Percentiles rank a stretch among this genome's conserved stretches.
phyloP scores from a whole-genome alignment of 2,329 filamentous ascomycete species.

The Venturia oleaginea region DNA sequence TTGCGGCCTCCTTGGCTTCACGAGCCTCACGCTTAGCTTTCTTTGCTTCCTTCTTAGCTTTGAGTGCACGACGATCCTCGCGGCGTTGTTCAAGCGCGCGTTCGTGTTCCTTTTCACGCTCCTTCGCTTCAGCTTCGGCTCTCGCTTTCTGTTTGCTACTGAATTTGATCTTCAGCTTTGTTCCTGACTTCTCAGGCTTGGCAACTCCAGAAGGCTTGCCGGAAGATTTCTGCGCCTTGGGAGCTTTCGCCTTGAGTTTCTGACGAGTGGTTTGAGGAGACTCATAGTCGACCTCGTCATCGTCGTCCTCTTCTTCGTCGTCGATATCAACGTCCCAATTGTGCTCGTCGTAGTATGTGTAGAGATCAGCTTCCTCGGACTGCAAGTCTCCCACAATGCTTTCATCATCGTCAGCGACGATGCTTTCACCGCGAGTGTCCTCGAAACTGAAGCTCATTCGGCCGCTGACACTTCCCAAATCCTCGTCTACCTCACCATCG shows the following conservation, averaged over 20 bases:
- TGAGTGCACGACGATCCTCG: slow-evolving; percentile 1
- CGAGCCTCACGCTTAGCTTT: neutral
- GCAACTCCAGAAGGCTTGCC: neutral
- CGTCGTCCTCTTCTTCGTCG: slow-evolving; percentile 32
- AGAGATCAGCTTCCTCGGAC: slow-evolving; percentile 2
- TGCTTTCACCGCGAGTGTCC: slow-evolving; percentile 48
- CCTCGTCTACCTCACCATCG: slow-evolving; percentile 32
- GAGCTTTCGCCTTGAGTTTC: slow-evolving; percentile 14
- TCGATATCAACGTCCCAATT: slow-evolving; percentile 19
- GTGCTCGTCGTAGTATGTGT: slow-evolving; percentile 17
- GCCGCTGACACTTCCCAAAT: slow-evolving; percentile 42
- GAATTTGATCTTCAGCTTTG: slow-evolving; percentile 20
- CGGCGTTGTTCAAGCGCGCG: neutral
- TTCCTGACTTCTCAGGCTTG: slow-evolving; percentile 7
- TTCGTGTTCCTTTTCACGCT: slow-evolving; percentile 8
- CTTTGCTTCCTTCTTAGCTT: slow-evolving; percentile 6
- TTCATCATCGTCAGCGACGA: slow-evolving; percentile 30
- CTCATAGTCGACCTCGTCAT: slow-evolving; percentile 21
- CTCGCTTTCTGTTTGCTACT: slow-evolving; percentile 16
- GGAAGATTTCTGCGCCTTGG: slow-evolving; percentile 15
- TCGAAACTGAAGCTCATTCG: slow-evolving; percentile 69
- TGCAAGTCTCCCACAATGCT: slow-evolving; percentile 1
- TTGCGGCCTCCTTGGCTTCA: slow-evolving; percentile 8
- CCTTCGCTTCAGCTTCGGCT: slow-evolving; percentile 22
- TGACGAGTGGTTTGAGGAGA: slow-evolving; percentile 17